Percentiles rank a stretch among this genome's conserved stretches.
Conservation (phyloP, 2,329 filamentous ascomycete genomes). For the Cercospora berteroae region DNA sequence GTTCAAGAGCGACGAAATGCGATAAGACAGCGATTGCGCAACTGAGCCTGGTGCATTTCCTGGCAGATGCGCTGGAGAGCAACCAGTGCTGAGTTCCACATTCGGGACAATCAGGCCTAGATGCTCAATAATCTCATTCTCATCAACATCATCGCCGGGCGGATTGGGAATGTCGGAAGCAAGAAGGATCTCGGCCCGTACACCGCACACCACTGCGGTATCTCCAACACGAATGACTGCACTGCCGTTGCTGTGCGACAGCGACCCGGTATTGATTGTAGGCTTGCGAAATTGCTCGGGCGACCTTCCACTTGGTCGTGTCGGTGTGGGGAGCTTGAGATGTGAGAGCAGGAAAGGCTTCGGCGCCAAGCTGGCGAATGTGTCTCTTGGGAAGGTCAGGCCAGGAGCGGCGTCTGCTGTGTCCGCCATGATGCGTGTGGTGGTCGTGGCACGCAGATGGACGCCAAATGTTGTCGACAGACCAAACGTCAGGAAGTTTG, state of each 20-base stretch:
- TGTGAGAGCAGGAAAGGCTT: conserved; percentile 87
- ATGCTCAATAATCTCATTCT: conserved; percentile 41
- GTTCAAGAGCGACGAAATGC: conserved; percentile 74
- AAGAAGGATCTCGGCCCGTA: conserved; percentile 79
- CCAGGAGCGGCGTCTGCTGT: conserved; percentile 18
- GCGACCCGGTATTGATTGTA: conserved; percentile 76
- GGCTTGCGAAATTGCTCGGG: conserved; percentile 67
- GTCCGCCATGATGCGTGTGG: conserved; percentile 1
- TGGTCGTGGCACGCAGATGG: not conserved
- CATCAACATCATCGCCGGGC: conserved; percentile 29
- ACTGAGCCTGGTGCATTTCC: conserved; percentile 75
- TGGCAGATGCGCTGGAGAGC: conserved; percentile 79
- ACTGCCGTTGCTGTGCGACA: conserved; percentile 87
- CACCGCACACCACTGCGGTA: conserved; percentile 91
- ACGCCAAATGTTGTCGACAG: not conserved
- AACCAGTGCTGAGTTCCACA: conserved; percentile 87
- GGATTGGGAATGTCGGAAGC: conserved; percentile 71
- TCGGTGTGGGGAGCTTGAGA: conserved; percentile 64
- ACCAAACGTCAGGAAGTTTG: not conserved
- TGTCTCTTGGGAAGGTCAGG: conserved; percentile 59
- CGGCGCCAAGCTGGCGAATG: conserved; percentile 87
- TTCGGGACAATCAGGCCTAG: conserved; percentile 84
- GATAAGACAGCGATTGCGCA: conserved; percentile 81
- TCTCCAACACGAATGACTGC: conserved; percentile 84
- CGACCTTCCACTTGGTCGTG: conserved; percentile 77